Percentiles rank a stretch among this genome's conserved stretches.
These are phyloP conservation scores for Boeremia lycopersici DNA, from an alignment of 2,329 filamentous ascomycete genomes.

Conservation along the genomic window DNA sequence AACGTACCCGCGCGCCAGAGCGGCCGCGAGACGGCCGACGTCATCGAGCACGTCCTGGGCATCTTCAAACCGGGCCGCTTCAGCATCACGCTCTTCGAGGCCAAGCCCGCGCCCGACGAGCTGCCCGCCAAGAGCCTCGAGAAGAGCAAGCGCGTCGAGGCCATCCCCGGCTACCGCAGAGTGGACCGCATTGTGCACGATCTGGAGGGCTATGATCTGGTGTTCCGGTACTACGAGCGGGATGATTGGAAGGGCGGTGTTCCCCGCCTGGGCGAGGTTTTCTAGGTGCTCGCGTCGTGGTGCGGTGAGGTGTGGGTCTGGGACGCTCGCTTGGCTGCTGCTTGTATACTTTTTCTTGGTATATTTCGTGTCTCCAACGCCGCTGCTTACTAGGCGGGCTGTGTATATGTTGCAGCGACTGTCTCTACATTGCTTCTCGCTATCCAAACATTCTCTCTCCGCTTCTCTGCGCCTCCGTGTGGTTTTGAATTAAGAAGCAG, in stretches of 20 bases:
- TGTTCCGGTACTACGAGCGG: constrained; percentile 95
- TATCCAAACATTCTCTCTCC: too few species aligned
- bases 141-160: constrained; percentile 65
- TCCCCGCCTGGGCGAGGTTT: constrained; percentile 64
- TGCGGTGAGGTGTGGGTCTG: too few species aligned
- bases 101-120: constrained; percentile 66
- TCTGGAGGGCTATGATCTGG: constrained; percentile 93
- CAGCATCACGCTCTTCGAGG: constrained; percentile 94
- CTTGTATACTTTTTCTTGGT: too few species aligned
- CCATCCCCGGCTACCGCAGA: constrained; percentile 82
- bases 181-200: constrained; percentile 97
- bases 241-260: constrained; percentile 76
- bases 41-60: constrained; percentile 89
- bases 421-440: too few species aligned
- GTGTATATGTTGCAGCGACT: too few species aligned
- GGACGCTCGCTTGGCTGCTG: too few species aligned
- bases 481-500: too few species aligned
- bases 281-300: too few species aligned
- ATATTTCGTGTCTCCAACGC: too few species aligned
- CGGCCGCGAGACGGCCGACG: constrained; percentile 84
- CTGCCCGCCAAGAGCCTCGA: constrained; percentile 49
- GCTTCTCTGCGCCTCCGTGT: too few species aligned
- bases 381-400: too few species aligned
- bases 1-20: constrained; percentile 91
- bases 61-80: constrained; percentile 99